phyloP scores from a whole-genome alignment of 148 eudicot species.

The Vaccinium vitisidaea region DNA sequence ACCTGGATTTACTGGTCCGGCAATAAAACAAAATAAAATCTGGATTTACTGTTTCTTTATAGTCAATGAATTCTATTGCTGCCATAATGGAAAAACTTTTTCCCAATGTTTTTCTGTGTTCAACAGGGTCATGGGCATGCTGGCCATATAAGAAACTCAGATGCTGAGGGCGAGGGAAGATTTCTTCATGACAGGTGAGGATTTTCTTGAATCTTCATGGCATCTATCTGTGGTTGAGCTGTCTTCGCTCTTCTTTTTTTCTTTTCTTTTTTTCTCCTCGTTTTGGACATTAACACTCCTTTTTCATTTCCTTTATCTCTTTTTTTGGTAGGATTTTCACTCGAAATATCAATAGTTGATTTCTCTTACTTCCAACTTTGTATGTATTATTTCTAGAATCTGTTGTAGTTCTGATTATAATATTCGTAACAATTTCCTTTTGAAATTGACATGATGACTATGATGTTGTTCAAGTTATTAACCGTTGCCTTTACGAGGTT shows the following conservation, averaged over 20 bases:
- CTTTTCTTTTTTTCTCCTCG: neutral
- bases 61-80: neutral
- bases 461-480: too few species aligned
- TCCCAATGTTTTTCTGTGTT: neutral
- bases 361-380: neutral
- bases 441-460: neutral
- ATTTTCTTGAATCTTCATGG: slow-evolving; percentile 10
- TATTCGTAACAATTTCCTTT: neutral
- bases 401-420: neutral
- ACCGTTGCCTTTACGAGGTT: neutral
- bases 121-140: slow-evolving; percentile 38
- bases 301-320: neutral
- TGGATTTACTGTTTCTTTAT: neutral
- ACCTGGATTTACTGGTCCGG: neutral
- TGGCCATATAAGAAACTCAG: slow-evolving; percentile 28
- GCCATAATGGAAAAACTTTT: neutral
- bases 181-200: slow-evolving; percentile 54
- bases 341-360: neutral
- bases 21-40: neutral
- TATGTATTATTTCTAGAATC: neutral
- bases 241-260: neutral
- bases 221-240: neutral
- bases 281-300: neutral
- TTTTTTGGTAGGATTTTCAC: neutral
- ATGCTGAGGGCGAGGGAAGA: slow-evolving; percentile 35